Base-by-base conservation (phyloP, 2,329 filamentous ascomycete genomes). In the Emmonsiellopsis sp. region DNA sequence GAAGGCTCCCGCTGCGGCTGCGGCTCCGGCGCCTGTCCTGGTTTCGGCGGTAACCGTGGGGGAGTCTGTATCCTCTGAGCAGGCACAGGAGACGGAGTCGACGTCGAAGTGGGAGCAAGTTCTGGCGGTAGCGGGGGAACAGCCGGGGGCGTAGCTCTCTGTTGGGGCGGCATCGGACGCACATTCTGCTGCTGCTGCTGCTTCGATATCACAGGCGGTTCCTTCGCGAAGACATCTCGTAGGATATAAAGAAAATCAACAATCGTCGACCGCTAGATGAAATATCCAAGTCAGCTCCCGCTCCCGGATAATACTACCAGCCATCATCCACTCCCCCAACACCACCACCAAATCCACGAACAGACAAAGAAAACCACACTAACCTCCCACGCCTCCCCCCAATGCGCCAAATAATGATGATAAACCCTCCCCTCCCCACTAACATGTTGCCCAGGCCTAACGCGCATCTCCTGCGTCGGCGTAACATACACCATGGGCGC, bases 391-490 rank as follows among this genome's bases (percentile, higher is more conserved):
- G 87, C 92, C 60, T 89, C 84, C 34, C 79, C 76, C 93, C 93
- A 98, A 57, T 89, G 85, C 34, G 89, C 88, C 46, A 98, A 76
- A 68, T 97, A 98, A 38, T 93, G 93, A 68, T 98, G 93, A 68
- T 97, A 98, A 58, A 97, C 82, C 67, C 88, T 85, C 30, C 93
- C 93, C 64, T 97, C 92, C 5, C 88, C 84, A 65, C 93, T 90
- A 56, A 98, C 90, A 75, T 98, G 90, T 67, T 98, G 93, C 0
- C 93, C 93, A 0, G 91, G 89, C 16, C 92, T 81, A 42, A 98
- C 85, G 59, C 87, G 73, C 89, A 98, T 97, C 58, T 84, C 87
- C 59, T 88, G 85, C 5, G 87, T 89, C 2, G 93, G 91, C 6
- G 84, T 91, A 42, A 97, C 89, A 69, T 95, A 97, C 55, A 86